These are phyloP conservation scores for Russula griseocarnosa DNA, from an alignment of 768 basidiomycete species.

Conservation along the genomic window DNA sequence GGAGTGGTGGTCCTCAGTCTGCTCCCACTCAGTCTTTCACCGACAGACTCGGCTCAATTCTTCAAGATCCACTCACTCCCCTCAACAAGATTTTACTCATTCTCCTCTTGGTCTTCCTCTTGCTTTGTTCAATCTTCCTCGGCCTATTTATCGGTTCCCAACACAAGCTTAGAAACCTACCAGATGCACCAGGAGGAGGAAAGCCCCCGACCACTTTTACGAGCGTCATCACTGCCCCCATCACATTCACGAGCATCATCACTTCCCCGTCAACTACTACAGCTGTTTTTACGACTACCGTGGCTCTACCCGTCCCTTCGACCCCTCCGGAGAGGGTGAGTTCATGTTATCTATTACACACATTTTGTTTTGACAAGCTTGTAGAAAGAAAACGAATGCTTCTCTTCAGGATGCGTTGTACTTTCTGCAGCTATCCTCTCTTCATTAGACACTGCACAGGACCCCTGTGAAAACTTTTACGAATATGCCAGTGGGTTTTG, in stretches of 20 bases:
- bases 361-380: conserved; percentile 7
- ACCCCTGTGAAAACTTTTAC: conserved; percentile 96
- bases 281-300: conserved; percentile 39
- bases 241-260: conserved; percentile 41
- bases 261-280: conserved; percentile 37
- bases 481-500: conserved; percentile 76
- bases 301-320: conserved; percentile 39
- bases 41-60: conserved; percentile 51
- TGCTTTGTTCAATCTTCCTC: conserved; percentile 83
- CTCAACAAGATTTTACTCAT: conserved; percentile 80
- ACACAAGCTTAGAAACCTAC: conserved; percentile 60
- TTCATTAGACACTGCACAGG: conserved; percentile 71
- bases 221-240: conserved; percentile 35
- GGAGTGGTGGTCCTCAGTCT: conserved; percentile 36
- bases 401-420: conserved; percentile 73
- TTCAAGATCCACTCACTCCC: conserved; percentile 75
- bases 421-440: conserved; percentile 80
- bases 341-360: background rate
- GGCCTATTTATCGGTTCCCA: conserved; percentile 90
- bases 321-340: conserved; percentile 45
- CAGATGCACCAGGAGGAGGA: conserved; percentile 38
- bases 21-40: conserved; percentile 37
- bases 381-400: conserved; percentile 61
- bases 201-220: conserved; percentile 42
- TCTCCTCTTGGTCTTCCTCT: conserved; percentile 68